Evolutionary conservation across 2,329 filamentous ascomycete species (phyloP).

Genomic region (Aspergillus fumigatus): DNA sequence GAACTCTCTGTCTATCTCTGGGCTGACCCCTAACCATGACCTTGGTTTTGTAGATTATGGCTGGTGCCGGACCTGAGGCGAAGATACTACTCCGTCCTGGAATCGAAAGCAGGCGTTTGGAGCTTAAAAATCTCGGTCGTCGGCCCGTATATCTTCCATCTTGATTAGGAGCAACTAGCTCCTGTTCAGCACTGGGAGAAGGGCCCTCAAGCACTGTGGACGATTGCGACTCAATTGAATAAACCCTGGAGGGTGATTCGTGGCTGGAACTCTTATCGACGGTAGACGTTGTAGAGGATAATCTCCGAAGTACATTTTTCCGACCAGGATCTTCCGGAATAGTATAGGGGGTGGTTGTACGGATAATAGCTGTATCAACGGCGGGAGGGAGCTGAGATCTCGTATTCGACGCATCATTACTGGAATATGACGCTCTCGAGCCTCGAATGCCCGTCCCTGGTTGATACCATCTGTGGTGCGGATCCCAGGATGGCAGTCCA

Average conservation of each 20-base stretch:
- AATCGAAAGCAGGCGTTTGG: background rate
- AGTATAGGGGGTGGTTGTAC: background rate
- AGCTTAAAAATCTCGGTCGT: background rate
- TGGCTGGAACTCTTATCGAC: background rate
- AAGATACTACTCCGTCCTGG: background rate
- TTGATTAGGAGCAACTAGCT: background rate
- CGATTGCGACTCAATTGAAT: background rate
- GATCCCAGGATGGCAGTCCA: conserved; percentile 20
- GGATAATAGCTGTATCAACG: background rate
- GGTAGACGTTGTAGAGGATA: background rate
- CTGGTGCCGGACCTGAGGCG: background rate
- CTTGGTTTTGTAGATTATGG: conserved; percentile 1
- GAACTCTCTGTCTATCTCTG: conserved; percentile 11
- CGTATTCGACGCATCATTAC: conserved; percentile 10
- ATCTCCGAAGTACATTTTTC: background rate
- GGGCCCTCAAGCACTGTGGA: background rate
- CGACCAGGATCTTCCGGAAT: background rate
- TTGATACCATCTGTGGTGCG: conserved; percentile 19
- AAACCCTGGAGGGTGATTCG: background rate
- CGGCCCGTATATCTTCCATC: background rate
- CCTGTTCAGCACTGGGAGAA: background rate
- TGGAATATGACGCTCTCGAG: conserved; percentile 6
- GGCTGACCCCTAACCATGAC: conserved; percentile 12
- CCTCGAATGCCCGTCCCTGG: conserved; percentile 7
- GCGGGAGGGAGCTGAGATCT: background rate